Evolutionary conservation across 2,329 filamentous ascomycete genomes (phyloP).

Genomic region (Penicillium sclerotigenum): DNA sequence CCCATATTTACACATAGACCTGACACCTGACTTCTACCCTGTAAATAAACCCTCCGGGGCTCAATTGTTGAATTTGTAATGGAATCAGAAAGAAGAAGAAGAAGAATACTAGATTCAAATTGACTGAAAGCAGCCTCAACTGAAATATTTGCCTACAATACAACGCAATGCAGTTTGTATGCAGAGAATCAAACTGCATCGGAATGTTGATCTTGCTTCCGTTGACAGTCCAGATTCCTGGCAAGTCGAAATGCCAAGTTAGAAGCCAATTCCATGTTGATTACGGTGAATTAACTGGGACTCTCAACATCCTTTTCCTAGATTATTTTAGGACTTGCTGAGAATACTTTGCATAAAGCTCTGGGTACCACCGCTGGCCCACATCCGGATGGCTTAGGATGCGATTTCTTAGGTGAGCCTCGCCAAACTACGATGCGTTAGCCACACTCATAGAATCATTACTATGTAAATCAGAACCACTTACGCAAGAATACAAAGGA

Average conservation of each 20-base stretch:
- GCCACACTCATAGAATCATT: neutral
- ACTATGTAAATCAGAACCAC: constrained; percentile 7
- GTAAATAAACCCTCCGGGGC: neutral
- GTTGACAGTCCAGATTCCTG: neutral
- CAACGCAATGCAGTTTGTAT: neutral
- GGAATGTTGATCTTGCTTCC: neutral
- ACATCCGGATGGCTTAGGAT: constrained; percentile 39
- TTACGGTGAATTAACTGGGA: neutral
- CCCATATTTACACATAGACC: neutral
- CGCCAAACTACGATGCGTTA: constrained; percentile 30
- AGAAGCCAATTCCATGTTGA: neutral
- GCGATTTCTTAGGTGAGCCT: constrained; percentile 37
- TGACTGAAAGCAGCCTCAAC: neutral
- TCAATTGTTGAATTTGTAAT: neutral
- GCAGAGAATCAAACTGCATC: neutral
- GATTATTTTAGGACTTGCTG: constrained; percentile 20
- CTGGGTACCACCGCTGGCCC: constrained; percentile 36
- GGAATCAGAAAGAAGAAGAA: neutral
- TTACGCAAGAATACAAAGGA: constrained; percentile 35
- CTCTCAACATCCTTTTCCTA: no score
- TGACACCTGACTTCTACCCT: neutral
- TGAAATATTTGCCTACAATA: neutral
- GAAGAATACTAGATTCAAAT: neutral
- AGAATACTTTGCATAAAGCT: constrained; percentile 32
- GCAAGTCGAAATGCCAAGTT: neutral